A percentile compares a stretch with the other conserved stretches of the same genome.
phyloP scores from a whole-genome alignment of 73 alveolate genomes.

The Tetrahymena borealis region DNA sequence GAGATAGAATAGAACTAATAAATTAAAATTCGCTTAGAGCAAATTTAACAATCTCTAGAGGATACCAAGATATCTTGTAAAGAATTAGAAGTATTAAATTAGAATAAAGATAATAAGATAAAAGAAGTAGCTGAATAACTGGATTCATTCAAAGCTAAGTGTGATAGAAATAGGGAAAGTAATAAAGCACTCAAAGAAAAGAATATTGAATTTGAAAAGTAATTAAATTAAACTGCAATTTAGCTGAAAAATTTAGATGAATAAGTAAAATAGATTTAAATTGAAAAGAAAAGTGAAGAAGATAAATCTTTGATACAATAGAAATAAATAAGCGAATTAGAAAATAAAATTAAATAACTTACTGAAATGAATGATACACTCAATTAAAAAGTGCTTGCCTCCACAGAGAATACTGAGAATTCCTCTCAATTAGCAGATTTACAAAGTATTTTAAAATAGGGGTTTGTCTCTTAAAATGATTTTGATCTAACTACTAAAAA shows the following conservation, averaged over 20 bases:
- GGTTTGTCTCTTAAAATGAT: background rate
- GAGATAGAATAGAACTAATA: background rate
- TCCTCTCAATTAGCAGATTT: background rate
- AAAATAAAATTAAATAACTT: background rate
- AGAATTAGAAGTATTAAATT: background rate
- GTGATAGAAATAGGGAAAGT: background rate
- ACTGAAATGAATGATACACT: background rate
- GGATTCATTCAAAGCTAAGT: background rate
- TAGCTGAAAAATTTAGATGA: background rate
- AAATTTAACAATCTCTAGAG: background rate
- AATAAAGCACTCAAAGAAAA: background rate
- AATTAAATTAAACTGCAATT: background rate
- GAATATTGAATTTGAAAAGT: background rate
- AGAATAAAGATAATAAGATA: background rate
- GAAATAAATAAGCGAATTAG: background rate
- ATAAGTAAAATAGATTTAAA: background rate
- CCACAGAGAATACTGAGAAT: background rate
- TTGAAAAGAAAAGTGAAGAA: background rate
- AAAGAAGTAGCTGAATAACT: background rate
- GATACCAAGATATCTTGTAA: background rate
- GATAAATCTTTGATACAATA: background rate
- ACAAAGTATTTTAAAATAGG: background rate
- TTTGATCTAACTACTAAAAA: background rate
- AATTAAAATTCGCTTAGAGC: background rate
- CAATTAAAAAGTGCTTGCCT: background rate